Evolutionary conservation across 768 basidiomycete species (phyloP), one percentile per base, ranked within the genome.

Genomic region (Pleurotus giganteus): DNA sequence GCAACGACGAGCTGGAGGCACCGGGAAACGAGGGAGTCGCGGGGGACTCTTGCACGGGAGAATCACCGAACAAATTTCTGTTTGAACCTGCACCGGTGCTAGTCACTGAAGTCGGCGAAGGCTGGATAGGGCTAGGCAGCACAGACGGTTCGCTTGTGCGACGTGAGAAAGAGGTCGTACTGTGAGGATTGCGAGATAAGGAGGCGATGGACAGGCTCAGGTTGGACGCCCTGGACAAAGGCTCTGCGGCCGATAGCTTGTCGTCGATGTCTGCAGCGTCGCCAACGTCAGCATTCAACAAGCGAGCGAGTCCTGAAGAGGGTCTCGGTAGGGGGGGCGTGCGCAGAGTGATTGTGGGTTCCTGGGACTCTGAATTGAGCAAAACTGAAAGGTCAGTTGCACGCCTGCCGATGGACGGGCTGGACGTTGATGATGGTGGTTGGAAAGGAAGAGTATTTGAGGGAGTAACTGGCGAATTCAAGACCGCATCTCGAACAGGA

Each of bases 401-500:
- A 23, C 89, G 78, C 86, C 76, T 58, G 81, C 79, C 63, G 21
- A 81, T 64, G 13, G 76, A 74, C 8, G 84, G 83, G 57, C 78
- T 80, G 54, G 71, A 51, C 62, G 71, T 55, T 49, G 80, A 70
- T 58, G 76, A 66, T 45, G 61, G 47, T 53, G 61, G 53, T 58
- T 58, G 64, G 58, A 47, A 65, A 62, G 60, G 60, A 65, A 51
- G 75, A 72, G 58, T 74, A 54, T 62, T 71, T 46, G 77, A 65
- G 60, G 76, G 75, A 36, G 78, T 75, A 62, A 83, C 69, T 27
- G 89, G 89, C 39, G 87, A 88, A 71, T 89, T 89, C 63, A 88
- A 81, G 64, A 90, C 87, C 58, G 90, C 90, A 79, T 91, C 90
- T 68, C 90, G 82, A 58, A 92, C 89, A 63, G 90, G 89, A 79